Percentiles rank a stretch among this genome's conserved stretches.
These are phyloP conservation scores for Graphilbum sp. DNA, from an alignment of 2,329 filamentous ascomycete species.

Conservation along the genomic window DNA sequence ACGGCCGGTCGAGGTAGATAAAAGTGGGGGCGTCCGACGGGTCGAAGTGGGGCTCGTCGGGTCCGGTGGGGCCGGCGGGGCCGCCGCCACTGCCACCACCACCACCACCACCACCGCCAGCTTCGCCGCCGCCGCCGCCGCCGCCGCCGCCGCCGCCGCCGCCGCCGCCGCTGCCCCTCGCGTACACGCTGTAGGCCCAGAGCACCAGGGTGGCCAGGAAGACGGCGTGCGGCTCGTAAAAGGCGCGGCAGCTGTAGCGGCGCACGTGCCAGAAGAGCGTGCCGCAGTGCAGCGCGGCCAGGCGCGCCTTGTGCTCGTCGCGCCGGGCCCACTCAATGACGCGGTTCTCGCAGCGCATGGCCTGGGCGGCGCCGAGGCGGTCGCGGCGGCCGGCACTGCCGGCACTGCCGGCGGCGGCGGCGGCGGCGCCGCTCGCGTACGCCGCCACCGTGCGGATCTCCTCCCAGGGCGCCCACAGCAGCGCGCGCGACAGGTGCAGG, in stretches of 20 bases:
- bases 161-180: neutral
- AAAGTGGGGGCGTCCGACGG: neutral
- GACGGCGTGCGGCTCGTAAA: constrained; percentile 22
- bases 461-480: constrained; percentile 31
- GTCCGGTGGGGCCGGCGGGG: no score
- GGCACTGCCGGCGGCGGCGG: no score
- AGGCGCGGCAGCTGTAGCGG: constrained; percentile 22
- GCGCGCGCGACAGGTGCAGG: constrained; percentile 34
- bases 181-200: constrained; percentile 20
- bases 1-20: constrained; percentile 1
- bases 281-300: constrained; percentile 27
- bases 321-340: constrained; percentile 19
- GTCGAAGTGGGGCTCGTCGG: no score
- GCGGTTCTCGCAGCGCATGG: constrained; percentile 10
- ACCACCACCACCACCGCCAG: no score
- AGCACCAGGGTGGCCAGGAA: constrained; percentile 21
- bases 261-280: constrained; percentile 28
- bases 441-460: constrained; percentile 26
- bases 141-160: no score
- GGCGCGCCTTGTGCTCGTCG: constrained; percentile 23
- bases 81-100: no score
- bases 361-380: no score
- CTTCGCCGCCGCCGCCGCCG: neutral
- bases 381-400: no score
- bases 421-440: constrained; percentile 14